Evolutionary conservation across 345 rosid genomes (phyloP).

Genomic region (Diplotaxis tenuifolia): DNA sequence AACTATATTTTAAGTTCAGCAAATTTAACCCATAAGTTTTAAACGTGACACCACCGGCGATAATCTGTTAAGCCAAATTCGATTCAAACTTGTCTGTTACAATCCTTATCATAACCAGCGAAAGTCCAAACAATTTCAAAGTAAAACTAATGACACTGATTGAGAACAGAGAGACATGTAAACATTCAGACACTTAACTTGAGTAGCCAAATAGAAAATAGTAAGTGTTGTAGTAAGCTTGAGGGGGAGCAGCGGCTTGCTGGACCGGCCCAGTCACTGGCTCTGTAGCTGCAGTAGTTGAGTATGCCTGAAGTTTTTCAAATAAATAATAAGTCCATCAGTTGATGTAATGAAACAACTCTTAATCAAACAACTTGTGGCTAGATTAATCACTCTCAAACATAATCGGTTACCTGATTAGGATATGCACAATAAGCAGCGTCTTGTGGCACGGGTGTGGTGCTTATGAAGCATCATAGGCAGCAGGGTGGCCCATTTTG

Average conservation of each 20-base stretch:
- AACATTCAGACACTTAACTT: constrained; percentile 16
- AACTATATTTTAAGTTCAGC: too few relatives aligned
- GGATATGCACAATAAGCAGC: constrained; percentile 79
- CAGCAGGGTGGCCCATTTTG: constrained; percentile 50
- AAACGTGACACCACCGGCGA: neutral
- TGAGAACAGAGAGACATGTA: neutral
- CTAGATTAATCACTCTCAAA: neutral
- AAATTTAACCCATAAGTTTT: too few relatives aligned
- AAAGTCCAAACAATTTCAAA: neutral
- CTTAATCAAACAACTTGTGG: neutral
- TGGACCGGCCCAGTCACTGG: constrained; percentile 47
- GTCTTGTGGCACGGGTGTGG: constrained; percentile 64
- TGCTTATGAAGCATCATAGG: constrained; percentile 60
- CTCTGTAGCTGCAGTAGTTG: constrained; percentile 47
- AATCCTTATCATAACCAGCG: constrained; percentile 10
- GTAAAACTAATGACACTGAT: constrained; percentile 8
- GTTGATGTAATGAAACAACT: neutral
- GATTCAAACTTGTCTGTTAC: constrained; percentile 5
- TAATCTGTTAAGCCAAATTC: neutral
- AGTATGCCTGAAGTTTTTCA: too few relatives aligned
- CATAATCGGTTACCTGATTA: constrained; percentile 52
- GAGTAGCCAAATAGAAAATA: neutral
- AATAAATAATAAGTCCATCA: too few relatives aligned
- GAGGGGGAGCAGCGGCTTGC: constrained; percentile 50
- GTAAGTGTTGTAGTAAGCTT: too few relatives aligned